Conservation (phyloP, 495 filamentous ascomycete genomes). For the Filosporella fistucella region DNA sequence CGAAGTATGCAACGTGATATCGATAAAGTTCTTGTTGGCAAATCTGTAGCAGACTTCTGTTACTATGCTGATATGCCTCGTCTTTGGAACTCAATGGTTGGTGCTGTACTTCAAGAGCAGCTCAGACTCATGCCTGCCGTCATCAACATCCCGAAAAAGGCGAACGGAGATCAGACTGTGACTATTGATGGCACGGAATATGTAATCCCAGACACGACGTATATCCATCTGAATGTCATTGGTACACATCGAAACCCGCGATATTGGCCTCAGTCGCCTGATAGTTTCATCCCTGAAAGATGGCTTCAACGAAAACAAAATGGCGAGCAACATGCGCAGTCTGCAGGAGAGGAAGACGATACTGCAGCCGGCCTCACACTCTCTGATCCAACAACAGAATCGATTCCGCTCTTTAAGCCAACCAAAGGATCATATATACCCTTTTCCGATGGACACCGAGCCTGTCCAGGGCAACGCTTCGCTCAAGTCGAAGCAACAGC, state of each 20-base stretch:
- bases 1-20: constrained; percentile 56
- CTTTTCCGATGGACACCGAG: constrained; percentile 66
- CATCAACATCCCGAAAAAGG: constrained; percentile 55
- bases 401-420: constrained; percentile 43
- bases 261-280: constrained; percentile 38
- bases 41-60: constrained; percentile 50
- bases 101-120: constrained; percentile 65
- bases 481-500: constrained; percentile 74
- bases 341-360: constrained; percentile 46
- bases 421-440: constrained; percentile 62
- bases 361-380: constrained; percentile 17
- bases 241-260: constrained; percentile 56
- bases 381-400: too few species aligned
- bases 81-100: constrained; percentile 51
- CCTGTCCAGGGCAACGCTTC: constrained; percentile 65
- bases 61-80: constrained; percentile 45
- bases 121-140: constrained; percentile 60
- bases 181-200: constrained; percentile 43
- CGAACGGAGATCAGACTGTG: constrained; percentile 44
- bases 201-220: constrained; percentile 41
- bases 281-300: constrained; percentile 46
- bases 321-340: too few species aligned
- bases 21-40: constrained; percentile 47
- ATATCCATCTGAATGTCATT: constrained; percentile 40
- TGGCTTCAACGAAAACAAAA: too few species aligned